Conservation (phyloP, 345 rosid species). For the Hirschfeldia incana region DNA sequence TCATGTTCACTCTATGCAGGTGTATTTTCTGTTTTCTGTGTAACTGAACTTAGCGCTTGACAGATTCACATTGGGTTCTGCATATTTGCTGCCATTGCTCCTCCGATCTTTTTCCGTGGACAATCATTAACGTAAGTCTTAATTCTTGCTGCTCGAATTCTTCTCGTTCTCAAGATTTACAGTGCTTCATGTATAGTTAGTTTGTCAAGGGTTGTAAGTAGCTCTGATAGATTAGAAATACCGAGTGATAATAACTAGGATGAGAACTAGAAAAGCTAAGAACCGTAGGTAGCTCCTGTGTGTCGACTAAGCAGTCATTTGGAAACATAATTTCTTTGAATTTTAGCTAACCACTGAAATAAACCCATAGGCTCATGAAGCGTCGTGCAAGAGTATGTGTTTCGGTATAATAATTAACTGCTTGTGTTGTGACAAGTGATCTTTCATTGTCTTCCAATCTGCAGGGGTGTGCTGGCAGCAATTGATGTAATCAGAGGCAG, state of each 20-base stretch:
- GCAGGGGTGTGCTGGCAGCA: constrained; percentile 95
- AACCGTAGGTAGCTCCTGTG: background rate
- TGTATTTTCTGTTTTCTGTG: background rate
- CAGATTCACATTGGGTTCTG: constrained; percentile 95
- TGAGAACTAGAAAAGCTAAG: background rate
- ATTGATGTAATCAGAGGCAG: constrained; percentile 72
- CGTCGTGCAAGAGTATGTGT: background rate
- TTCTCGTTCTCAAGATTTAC: background rate
- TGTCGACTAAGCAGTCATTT: background rate
- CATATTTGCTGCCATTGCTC: constrained; percentile 97
- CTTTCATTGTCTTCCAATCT: constrained; percentile 5
- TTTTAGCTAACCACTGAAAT: background rate
- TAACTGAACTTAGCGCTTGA: constrained; percentile 18
- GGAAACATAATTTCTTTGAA: background rate
- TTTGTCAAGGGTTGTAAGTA: background rate
- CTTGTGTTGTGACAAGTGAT: constrained; percentile 4
- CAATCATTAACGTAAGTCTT: constrained; percentile 89
- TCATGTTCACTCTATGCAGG: background rate
- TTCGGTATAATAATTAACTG: background rate
- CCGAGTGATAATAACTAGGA: background rate
- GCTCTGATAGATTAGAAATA: background rate
- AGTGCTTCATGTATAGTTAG: background rate
- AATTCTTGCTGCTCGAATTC: background rate
- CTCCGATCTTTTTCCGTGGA: constrained; percentile 92
- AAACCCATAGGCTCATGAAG: background rate